Percentiles rank a stretch among this genome's conserved stretches.
These are phyloP conservation scores for Arabidopsis hybrid DNA, from an alignment of 441 rosid species.

Conservation along the genomic window DNA sequence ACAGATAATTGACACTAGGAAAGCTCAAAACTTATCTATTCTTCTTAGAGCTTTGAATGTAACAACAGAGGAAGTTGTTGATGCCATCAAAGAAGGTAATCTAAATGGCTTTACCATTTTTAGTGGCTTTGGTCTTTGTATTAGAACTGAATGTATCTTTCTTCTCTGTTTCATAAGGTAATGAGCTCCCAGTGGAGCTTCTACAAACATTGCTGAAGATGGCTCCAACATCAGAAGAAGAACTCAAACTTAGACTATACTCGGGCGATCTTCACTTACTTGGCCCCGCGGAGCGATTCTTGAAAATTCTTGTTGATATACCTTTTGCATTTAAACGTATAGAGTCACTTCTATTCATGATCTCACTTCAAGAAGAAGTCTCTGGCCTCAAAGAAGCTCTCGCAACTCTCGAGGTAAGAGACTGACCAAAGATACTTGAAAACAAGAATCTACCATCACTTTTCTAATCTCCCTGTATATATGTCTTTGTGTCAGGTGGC, in stretches of 20 bases:
- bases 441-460: conserved; percentile 8
- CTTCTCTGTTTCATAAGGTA: conserved; percentile 47
- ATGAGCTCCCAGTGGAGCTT: conserved; percentile 68
- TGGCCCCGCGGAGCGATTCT: conserved; percentile 72
- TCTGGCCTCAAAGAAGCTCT: conserved; percentile 58
- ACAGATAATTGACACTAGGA: conserved; percentile 63
- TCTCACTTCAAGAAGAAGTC: conserved; percentile 64
- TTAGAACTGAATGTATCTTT: background rate
- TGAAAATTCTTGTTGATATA: conserved; percentile 61
- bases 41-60: conserved; percentile 73
- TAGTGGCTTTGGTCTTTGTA: background rate
- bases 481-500: conserved; percentile 59
- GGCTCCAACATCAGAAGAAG: conserved; percentile 73
- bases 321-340: conserved; percentile 69
- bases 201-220: conserved; percentile 65
- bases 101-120: background rate
- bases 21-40: conserved; percentile 79
- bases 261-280: conserved; percentile 61
- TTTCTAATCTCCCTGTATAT: conserved; percentile 16
- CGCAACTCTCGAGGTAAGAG: conserved; percentile 63
- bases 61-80: conserved; percentile 64
- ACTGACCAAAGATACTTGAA: background rate
- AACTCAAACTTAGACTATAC: conserved; percentile 70
- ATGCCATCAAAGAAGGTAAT: conserved; percentile 64
- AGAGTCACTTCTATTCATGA: conserved; percentile 65